Percentiles rank a stretch among this genome's conserved stretches.
Evolutionary conservation across 352 stramenopile genomes (phyloP).

Genomic region (Phytopythium litorale): DNA sequence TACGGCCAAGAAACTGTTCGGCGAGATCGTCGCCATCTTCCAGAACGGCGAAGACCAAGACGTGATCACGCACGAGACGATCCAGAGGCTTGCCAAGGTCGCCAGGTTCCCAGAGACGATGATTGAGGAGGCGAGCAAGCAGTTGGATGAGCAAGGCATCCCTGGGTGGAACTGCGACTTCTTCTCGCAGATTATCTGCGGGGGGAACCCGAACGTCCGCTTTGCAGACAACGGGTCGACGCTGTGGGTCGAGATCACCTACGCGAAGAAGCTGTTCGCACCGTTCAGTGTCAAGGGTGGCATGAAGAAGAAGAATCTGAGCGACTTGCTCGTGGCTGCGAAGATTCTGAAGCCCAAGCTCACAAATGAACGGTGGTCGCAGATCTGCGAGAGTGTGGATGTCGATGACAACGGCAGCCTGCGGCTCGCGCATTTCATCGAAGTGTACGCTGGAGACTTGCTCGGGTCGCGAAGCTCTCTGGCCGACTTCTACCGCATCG

Average conservation of each 20-base stretch:
- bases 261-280: conserved; percentile 44
- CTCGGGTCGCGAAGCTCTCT: conserved; percentile 39
- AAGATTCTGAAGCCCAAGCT: conserved; percentile 40
- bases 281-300: conserved; percentile 30
- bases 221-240: conserved; percentile 37
- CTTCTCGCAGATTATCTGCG: conserved; percentile 39
- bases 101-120: conserved; percentile 21
- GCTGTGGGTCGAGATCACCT: conserved; percentile 48
- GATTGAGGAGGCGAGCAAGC: conserved; percentile 18
- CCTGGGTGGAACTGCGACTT: conserved; percentile 30
- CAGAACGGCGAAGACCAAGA: conserved; percentile 27
- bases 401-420: conserved; percentile 33
- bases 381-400: conserved; percentile 33
- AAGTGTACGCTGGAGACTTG: conserved; percentile 32
- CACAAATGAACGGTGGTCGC: conserved; percentile 32
- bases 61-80: conserved; percentile 31
- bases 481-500: conserved; percentile 50
- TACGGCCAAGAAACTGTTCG: conserved; percentile 41
- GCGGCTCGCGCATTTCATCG: conserved; percentile 29
- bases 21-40: conserved; percentile 38
- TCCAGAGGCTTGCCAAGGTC: conserved; percentile 28
- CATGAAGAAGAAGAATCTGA: conserved; percentile 41
- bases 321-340: conserved; percentile 30
- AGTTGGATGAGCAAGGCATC: conserved; percentile 14
- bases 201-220: conserved; percentile 19